A percentile compares a stretch with the other conserved stretches of the same genome.
phyloP scores from a whole-genome alignment of 2,329 filamentous ascomycete species.

The Plectosphaerella plurivora region DNA sequence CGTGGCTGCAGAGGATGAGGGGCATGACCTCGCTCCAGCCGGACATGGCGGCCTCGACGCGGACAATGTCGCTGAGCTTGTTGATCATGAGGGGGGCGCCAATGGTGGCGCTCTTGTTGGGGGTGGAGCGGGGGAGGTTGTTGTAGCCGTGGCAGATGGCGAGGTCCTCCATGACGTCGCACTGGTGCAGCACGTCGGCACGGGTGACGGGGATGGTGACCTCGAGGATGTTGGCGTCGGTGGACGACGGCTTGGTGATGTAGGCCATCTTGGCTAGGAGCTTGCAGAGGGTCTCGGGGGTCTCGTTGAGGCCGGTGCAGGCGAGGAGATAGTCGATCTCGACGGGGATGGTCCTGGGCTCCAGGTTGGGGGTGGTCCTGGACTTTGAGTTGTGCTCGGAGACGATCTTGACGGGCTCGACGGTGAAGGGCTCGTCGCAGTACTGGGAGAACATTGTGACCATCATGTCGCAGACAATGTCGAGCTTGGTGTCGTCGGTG shows the following conservation, averaged over 20 bases:
- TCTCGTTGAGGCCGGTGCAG: slow-evolving; percentile 78
- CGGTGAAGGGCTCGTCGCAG: slow-evolving; percentile 80
- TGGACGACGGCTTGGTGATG: slow-evolving; percentile 68
- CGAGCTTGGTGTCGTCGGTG: slow-evolving; percentile 91
- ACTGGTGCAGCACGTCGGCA: slow-evolving; percentile 92
- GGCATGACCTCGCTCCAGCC: slow-evolving; percentile 97
- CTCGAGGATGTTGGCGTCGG: slow-evolving; percentile 67
- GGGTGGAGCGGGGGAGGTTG: slow-evolving; percentile 81
- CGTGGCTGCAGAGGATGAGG: slow-evolving; percentile 92
- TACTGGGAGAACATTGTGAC: slow-evolving; percentile 97
- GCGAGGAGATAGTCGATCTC: slow-evolving; percentile 92
- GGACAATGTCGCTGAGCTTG: slow-evolving; percentile 89
- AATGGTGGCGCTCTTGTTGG: slow-evolving; percentile 79
- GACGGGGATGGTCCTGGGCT: slow-evolving; percentile 71
- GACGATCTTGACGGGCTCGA: slow-evolving; percentile 89
- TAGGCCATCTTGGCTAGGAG: slow-evolving; percentile 88
- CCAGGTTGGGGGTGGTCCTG: slow-evolving; percentile 74
- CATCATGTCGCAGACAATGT: slow-evolving; percentile 93
- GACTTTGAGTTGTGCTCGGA: slow-evolving; percentile 87
- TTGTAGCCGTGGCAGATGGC: slow-evolving; percentile 98
- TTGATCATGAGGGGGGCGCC: slow-evolving; percentile 87
- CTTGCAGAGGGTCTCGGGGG: slow-evolving; percentile 70
- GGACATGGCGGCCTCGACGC: slow-evolving; percentile 83
- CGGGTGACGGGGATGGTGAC: slow-evolving; percentile 81
- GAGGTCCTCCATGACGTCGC: slow-evolving; percentile 97